Evolutionary conservation across 2,329 filamentous ascomycete species (phyloP).

Genomic region (Botryotinia narcissicola): DNA sequence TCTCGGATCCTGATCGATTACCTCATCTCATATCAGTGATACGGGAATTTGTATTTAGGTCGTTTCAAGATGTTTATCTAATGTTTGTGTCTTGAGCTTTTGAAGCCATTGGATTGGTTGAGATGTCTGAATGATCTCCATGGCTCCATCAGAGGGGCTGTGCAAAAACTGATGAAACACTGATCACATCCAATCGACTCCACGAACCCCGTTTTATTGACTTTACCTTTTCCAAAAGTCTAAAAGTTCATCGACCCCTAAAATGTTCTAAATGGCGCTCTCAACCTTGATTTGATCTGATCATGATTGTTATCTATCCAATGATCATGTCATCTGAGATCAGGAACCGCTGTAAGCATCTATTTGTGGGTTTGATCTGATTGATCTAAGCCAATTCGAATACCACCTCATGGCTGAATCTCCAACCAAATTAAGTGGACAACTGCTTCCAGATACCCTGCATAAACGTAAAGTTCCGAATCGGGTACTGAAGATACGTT

Average conservation of each 20-base stretch:
- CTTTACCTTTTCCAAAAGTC: background rate
- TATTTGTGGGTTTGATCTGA: conserved; percentile 12
- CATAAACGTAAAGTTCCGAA: conserved; percentile 7
- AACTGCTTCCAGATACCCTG: background rate
- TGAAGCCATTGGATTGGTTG: background rate
- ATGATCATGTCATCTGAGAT: background rate
- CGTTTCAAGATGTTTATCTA: conserved; percentile 6
- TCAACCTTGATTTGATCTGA: background rate
- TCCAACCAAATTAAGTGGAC: conserved; percentile 6
- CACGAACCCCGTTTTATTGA: conserved; percentile 1
- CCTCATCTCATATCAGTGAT: background rate
- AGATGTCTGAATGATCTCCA: background rate
- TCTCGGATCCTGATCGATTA: conserved; percentile 18
- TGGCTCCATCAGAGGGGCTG: background rate
- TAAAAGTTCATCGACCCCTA: background rate
- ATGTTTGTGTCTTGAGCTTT: background rate
- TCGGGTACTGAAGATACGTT: background rate
- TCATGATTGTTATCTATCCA: background rate
- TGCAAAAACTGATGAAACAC: conserved; percentile 16
- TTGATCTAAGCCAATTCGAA: background rate
- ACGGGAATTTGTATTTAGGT: background rate
- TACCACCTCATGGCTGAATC: background rate
- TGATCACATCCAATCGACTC: background rate
- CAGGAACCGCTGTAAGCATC: conserved; percentile 7
- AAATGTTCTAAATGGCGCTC: conserved; percentile 4